Base-by-base conservation (phyloP, 2,329 filamentous ascomycete genomes). In the Nemania bipapillata region DNA sequence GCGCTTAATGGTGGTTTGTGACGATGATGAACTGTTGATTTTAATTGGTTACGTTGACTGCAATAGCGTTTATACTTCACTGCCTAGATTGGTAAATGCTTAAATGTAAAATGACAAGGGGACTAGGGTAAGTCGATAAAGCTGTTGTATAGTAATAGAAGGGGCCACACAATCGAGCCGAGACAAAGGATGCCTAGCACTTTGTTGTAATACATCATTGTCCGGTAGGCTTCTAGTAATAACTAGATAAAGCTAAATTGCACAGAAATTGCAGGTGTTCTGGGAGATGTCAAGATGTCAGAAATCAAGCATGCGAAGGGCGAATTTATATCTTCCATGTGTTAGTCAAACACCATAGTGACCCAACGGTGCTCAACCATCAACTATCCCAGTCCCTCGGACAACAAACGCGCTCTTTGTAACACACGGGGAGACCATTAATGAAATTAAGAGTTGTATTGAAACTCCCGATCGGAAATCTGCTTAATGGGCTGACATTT, bases 381-480 rank as follows among this genome's bases (percentile, higher is more conserved):
- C 22, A 78, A 64, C n/a, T n/a, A n/a, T n/a, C n/a, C n/a, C n/a
- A 8, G 63, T 62, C 24, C 71, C 65, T 5, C 75, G 69, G 15
- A 68, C 45, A 3, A 53, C 63, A 12, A 69, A 8, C 4, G 75
- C 77, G n/a, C 42, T 74, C 68, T 8, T 77, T 71, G 72, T 71
- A 73, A 37, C 71, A 73, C 37, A 79, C 67, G 1, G 74, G 76
- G 50, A 72, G 74, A 1, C 64, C 70, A 4, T 76, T 70, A 17
- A 77, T 72, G 45, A 63, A 55, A 3, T 64, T 54, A 7, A 77
- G 69, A n/a, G 74, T 73, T 9, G 74, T 50, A 2, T 75, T 56
- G 45, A 77, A 74, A 0, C 79, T 45, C 65, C 79, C 77, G 7
- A n/a, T 45, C 1, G 77, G 77, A 30, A 79, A 58, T 81, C 80